Base-by-base conservation (phyloP, 129 eudicot genomes). In the Flaveria sonorensis region DNA sequence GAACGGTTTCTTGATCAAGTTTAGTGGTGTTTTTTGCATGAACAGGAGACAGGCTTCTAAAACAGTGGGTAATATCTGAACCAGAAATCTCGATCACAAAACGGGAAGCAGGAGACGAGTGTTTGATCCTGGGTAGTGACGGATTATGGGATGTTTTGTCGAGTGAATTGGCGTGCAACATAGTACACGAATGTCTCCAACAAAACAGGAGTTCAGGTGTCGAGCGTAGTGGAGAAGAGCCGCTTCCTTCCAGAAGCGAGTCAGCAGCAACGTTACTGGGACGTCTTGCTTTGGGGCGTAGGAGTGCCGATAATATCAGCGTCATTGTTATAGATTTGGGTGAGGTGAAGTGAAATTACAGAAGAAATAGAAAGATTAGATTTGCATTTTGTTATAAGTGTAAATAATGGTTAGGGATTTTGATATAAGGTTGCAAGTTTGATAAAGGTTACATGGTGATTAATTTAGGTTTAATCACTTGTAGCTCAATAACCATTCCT, bases 141-240 rank as follows among this genome's bases (percentile, higher is more conserved):
- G 91, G 91, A 4, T 16, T 87, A 56, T 87, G 88, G 88, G 91
- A 87, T 68, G 86, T 83, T 45, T 3, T 88, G 4, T n/a, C 87
- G 1, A 80, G 20, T 23, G 82, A 81, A 26, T 36, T 83, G 56
- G 85, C 78, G 0, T 83, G 88, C 52, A 59, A 73, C 69, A 74
- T 86, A 2, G 82, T 79, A 23, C 80, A 66, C 51, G 21, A 74
- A 48, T 81, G 85, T 70, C 79, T 88, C 7, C 45, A 2, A 6
- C 81, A 79, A 24, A 57, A 10, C 14, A 26, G 8, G 18, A 18
- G 16, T 36, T 10, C 40, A n/a, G 43, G 7, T 18, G 45, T 16
- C 1, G 89, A 72, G 59, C 63, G 48, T 6, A 10, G 20, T 55
- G 70, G 60, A 26, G 70, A 19, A 1, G 15, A 59, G n/a, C 0